phyloP scores from a whole-genome alignment of 306 rosid genomes.

The Astragalus membranaceus region DNA sequence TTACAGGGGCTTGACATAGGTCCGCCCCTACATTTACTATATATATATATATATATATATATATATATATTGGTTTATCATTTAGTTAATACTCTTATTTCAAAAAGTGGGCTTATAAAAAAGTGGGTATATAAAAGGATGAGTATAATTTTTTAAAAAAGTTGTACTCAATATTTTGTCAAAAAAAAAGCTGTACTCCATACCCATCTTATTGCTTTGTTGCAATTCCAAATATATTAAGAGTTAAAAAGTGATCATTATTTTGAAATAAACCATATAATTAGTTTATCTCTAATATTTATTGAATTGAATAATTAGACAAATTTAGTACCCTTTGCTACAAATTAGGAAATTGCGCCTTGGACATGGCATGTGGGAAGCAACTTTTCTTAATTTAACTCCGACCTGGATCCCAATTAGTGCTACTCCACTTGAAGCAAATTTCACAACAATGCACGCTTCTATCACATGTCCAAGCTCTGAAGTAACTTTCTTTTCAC shows the following conservation, averaged over 20 bases:
- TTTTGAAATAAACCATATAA: background rate
- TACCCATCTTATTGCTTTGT: no score
- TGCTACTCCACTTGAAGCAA: slow-evolving; percentile 21
- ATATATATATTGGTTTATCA: no score
- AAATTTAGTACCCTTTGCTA: background rate
- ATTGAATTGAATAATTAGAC: background rate
- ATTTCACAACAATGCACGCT: background rate
- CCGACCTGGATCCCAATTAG: slow-evolving; percentile 14
- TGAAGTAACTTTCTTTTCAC: background rate
- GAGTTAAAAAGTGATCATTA: background rate
- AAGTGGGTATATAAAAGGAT: no score
- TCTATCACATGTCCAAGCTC: slow-evolving; percentile 7
- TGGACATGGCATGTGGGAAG: slow-evolving; percentile 9
- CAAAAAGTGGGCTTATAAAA: no score
- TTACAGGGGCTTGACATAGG: no score
- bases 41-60: no score
- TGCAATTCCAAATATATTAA: no score
- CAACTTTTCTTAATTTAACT: slow-evolving; percentile 13
- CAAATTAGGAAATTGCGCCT: background rate
- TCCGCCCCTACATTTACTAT: no score
- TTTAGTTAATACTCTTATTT: no score
- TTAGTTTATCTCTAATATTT: background rate
- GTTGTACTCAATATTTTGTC: no score
- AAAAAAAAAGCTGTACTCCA: no score
- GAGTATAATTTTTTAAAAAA: no score